Percentiles rank a stretch among this genome's conserved stretches.
Evolutionary conservation across 83 land plant genomes (phyloP).

Genomic region (Diphasiastrum complanatum): DNA sequence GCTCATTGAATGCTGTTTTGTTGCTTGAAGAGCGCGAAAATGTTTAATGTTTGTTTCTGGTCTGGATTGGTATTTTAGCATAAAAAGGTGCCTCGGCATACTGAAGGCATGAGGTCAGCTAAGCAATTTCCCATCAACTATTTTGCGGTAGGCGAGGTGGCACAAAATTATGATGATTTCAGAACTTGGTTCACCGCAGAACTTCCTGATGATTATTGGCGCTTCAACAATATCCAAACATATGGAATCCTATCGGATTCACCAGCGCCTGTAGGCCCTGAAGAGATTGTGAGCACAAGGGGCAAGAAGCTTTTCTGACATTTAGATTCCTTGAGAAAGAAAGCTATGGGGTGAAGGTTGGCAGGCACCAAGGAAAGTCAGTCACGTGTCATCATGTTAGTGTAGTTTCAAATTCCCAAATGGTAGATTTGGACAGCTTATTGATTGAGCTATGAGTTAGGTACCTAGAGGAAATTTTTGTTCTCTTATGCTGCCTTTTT

Average conservation of each 20-base stretch:
- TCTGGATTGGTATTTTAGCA: conserved; percentile 26
- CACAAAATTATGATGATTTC: conserved; percentile 27
- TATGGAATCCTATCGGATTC: conserved; percentile 35
- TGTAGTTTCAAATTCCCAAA: too few species aligned
- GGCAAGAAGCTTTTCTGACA: too few species aligned
- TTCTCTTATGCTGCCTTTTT: too few species aligned
- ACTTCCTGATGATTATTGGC: conserved; percentile 37
- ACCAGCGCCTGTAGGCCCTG: conserved; percentile 34
- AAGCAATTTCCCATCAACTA: conserved; percentile 43
- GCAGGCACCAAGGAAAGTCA: too few species aligned
- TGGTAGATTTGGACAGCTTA: too few species aligned
- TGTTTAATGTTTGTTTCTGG: too few species aligned
- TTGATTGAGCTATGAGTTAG: too few species aligned
- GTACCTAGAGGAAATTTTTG: too few species aligned
- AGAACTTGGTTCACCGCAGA: conserved; percentile 29
- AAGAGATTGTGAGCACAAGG: too few species aligned
- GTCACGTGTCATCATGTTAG: too few species aligned
- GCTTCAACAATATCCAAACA: conserved; percentile 29
- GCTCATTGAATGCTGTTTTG: background rate
- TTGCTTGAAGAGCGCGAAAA: conserved; percentile 2
- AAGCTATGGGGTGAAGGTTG: too few species aligned
- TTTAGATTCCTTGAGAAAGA: too few species aligned
- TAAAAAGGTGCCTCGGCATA: conserved; percentile 40
- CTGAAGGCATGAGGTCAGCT: conserved; percentile 31
- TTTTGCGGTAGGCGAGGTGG: conserved; percentile 31